Evolutionary conservation across 78 protist genomes (phyloP).

Genomic region (Dictyostelium intermedium): DNA sequence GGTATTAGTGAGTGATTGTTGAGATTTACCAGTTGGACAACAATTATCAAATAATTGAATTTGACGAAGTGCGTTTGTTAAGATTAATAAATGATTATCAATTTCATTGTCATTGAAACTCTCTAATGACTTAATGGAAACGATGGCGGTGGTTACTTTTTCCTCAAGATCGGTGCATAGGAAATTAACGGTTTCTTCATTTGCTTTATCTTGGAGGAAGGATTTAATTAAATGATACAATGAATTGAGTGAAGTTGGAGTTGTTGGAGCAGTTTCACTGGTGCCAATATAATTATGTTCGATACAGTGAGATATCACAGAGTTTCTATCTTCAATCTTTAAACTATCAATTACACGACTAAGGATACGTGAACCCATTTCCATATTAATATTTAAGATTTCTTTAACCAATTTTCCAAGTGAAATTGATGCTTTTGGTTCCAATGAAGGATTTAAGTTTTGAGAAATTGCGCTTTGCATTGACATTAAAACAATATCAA

Average conservation of each 20-base stretch:
- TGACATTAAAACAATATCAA: neutral
- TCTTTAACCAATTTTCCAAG: neutral
- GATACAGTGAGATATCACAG: neutral
- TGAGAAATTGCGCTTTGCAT: neutral
- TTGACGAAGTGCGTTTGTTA: conserved; percentile 3
- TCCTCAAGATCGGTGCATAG: conserved; percentile 19
- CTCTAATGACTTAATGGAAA: conserved; percentile 30
- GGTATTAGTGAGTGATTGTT: neutral
- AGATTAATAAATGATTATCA: neutral
- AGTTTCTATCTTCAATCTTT: conserved; percentile 19
- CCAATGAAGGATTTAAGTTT: neutral
- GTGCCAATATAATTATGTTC: neutral
- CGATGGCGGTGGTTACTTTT: conserved; percentile 17
- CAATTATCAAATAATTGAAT: neutral
- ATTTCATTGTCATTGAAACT: neutral
- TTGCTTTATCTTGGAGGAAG: neutral
- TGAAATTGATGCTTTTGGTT: conserved; percentile 9
- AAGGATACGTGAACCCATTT: neutral
- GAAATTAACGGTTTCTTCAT: neutral
- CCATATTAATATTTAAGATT: neutral
- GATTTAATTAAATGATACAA: neutral
- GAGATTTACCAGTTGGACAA: neutral
- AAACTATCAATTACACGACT: neutral
- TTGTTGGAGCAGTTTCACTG: neutral
- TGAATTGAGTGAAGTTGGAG: neutral